phyloP scores from a whole-genome alignment of 1,139 yeast genomes.

The Saccharomyces hybrid region DNA sequence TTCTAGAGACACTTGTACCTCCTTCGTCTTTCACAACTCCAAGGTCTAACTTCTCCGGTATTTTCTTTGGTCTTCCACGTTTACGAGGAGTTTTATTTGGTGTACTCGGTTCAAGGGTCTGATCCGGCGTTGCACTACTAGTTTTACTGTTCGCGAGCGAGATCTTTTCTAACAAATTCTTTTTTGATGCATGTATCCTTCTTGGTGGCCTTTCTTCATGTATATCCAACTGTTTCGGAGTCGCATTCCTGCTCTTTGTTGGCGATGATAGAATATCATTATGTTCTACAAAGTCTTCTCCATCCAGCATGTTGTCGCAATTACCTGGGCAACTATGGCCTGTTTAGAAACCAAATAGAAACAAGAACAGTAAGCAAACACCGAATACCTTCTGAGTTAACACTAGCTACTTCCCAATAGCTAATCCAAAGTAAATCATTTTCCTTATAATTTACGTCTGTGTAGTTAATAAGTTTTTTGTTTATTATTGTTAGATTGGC shows the following conservation, averaged over 20 bases:
- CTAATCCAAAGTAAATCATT: background rate
- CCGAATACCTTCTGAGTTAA: background rate
- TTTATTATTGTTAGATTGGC: background rate
- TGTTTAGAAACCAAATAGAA: background rate
- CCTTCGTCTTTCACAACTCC: background rate
- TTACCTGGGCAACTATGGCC: background rate
- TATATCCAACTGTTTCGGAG: background rate
- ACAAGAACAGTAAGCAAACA: background rate
- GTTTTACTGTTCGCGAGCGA: background rate
- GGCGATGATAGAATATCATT: conserved; percentile 23
- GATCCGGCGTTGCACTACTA: conserved; percentile 2
- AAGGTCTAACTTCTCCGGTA: background rate
- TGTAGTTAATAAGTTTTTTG: background rate
- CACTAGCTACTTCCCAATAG: no score
- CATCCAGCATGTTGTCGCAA: background rate
- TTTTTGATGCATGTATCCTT: conserved; percentile 1
- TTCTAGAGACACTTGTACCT: background rate
- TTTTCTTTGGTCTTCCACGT: conserved; percentile 13
- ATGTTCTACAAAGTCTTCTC: conserved; percentile 8
- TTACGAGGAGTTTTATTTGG: conserved; percentile 1
- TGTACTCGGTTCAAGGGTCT: background rate
- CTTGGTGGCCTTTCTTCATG: background rate
- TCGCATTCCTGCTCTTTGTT: conserved; percentile 7
- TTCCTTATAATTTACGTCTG: background rate
- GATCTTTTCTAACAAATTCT: conserved; percentile 3